Base-by-base conservation (phyloP, 2,329 filamentous ascomycete genomes). In the Stachybotrys echinatus region DNA sequence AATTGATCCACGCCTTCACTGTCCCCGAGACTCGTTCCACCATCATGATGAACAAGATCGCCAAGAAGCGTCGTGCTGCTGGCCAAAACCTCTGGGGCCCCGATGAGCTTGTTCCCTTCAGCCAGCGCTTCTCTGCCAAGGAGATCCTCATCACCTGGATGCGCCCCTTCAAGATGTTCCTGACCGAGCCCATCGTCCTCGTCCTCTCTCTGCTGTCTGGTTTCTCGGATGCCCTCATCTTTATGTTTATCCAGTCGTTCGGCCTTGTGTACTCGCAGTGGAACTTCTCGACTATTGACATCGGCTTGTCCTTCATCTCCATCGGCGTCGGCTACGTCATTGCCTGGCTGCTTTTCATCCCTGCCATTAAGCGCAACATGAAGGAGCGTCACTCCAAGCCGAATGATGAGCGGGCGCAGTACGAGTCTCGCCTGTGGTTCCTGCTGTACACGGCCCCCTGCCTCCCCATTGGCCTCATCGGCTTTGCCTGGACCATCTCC, bases 1-100 rank as follows among this genome's bases (percentile, higher is more conserved):
- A 92, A 61, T 18, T 80, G 5, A 60, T 88, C 5, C 87, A 91
- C 62, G 71, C 86, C 46, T 61, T 87, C 51, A 74, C 82, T 7
- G 89, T 94, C 1, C 88, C 88, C 1, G 89, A 94, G 66, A 94
- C 89, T 0, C 78, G 89, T 48, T 80, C 83, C 1, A 89, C 85
- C 5, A 80, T 91, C 53, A 77, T 94, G 73, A 84, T 95, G 76
- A 85, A 94, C 70, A 75, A 74, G 2, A 89, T 92, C 51, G 89
- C 89, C 23, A 89, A 89, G 76, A 83, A 80, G 65, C 80, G 84
- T 55, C 80, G 89, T 65, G 73, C 84, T 68, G 72, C 72, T 37
- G 71, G 77, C 31, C 72, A 76, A 45, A 83, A 88, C 55, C 65
- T 90, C 55, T 89, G 81, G 58, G 88, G 89, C 1, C 87, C 87